phyloP scores from a whole-genome alignment of 2,329 filamentous ascomycete species.

The Paradendryphiella salina region DNA sequence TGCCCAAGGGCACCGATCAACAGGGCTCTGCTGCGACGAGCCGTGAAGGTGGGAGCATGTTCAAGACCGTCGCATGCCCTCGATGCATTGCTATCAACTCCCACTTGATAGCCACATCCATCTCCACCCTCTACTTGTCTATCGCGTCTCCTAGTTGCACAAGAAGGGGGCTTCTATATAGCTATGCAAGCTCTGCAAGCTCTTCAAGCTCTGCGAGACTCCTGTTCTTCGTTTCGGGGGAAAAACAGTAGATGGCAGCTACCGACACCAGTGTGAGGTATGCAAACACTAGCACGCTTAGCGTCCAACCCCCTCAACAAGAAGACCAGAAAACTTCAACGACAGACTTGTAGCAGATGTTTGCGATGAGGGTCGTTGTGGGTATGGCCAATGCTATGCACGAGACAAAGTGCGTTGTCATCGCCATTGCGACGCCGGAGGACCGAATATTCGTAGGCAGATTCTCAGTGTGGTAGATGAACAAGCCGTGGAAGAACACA shows the following conservation, averaged over 20 bases:
- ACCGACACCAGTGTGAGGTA: slow-evolving; percentile 40
- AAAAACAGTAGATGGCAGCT: slow-evolving; percentile 58
- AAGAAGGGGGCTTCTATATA: slow-evolving; percentile 51
- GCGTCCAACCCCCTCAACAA: slow-evolving; percentile 10
- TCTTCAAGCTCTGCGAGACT: slow-evolving; percentile 67
- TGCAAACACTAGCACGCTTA: slow-evolving; percentile 36
- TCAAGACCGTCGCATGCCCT: neutral
- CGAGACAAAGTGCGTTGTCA: slow-evolving; percentile 23
- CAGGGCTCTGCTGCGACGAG: slow-evolving; percentile 4
- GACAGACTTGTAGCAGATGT: slow-evolving; percentile 32
- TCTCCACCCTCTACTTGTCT: slow-evolving; percentile 8
- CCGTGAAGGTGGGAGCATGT: neutral
- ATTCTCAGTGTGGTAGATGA: no score
- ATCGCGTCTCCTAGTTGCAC: slow-evolving; percentile 30
- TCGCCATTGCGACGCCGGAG: slow-evolving; percentile 19
- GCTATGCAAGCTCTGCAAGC: slow-evolving; percentile 69
- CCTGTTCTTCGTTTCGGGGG: slow-evolving; percentile 58
- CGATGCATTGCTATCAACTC: slow-evolving; percentile 17
- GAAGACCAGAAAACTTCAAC: slow-evolving; percentile 14
- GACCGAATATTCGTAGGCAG: slow-evolving; percentile 29
- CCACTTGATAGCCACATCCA: slow-evolving; percentile 24
- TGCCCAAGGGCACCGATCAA: slow-evolving; percentile 2
- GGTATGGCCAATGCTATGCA: slow-evolving; percentile 25
- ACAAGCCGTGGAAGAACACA: slow-evolving; percentile 25
- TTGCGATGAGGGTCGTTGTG: slow-evolving; percentile 24